phyloP scores from a whole-genome alignment of 371 early-diverging fungal species.

The Quaeritorhiza haematococci region DNA sequence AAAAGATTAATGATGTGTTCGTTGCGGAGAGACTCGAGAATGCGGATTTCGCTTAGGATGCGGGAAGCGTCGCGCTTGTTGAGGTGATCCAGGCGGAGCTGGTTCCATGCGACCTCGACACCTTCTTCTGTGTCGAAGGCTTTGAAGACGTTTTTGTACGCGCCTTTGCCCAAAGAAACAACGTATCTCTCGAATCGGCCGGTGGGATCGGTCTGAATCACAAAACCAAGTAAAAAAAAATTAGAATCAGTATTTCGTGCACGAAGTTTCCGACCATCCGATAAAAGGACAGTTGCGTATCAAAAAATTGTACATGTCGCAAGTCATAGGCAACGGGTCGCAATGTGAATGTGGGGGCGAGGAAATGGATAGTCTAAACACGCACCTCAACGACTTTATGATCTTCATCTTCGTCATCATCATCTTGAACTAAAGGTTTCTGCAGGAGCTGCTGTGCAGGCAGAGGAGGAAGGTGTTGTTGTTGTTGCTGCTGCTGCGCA shows the following conservation, averaged over 20 bases:
- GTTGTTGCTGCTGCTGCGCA: too few species aligned
- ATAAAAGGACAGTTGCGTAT: background rate
- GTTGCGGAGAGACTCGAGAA: constrained; percentile 72
- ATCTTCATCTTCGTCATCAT: background rate
- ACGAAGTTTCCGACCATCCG: background rate
- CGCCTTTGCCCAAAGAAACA: constrained; percentile 71
- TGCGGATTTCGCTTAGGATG: constrained; percentile 52
- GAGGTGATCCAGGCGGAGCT: constrained; percentile 61
- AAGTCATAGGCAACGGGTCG: background rate
- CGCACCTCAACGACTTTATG: constrained; percentile 5
- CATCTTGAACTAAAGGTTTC: too few species aligned
- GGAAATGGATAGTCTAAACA: background rate
- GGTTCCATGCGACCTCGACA: constrained; percentile 91
- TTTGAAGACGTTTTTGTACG: constrained; percentile 84
- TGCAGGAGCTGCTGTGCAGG: too few species aligned
- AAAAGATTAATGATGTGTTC: constrained; percentile 70
- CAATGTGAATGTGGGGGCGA: background rate
- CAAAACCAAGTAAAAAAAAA: background rate
- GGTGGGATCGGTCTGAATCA: constrained; percentile 52
- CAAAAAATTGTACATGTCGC: background rate
- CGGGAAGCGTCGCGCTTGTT: constrained; percentile 51
- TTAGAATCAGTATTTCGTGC: background rate
- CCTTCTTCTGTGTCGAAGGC: constrained; percentile 88
- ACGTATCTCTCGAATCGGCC: constrained; percentile 66
- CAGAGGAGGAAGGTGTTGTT: too few species aligned